Evolutionary conservation across 345 rosid genomes (phyloP), one percentile per base, ranked within the genome.

Genomic region (Lepidium didymum): DNA sequence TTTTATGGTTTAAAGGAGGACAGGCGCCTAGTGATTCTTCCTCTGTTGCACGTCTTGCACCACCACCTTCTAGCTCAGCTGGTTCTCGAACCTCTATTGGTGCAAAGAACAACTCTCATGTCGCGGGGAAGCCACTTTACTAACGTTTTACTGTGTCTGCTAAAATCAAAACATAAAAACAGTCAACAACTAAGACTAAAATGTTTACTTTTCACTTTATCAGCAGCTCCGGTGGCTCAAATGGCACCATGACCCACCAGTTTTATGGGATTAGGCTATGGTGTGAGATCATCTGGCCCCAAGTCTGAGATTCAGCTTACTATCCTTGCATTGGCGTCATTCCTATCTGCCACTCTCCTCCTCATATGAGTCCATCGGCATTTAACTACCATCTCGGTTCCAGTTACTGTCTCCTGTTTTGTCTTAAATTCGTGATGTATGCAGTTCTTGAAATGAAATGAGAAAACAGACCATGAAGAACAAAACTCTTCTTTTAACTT

Each of bases 191-290:
- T 46, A n/a, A n/a, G n/a, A n/a, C n/a, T n/a, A 33, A 23, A 29
- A 29, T 29, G 12, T 23, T 46, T 34, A 35, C 57, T 56, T 56
- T 69, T 50, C 35, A 37, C 64, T 68, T n/a, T 11, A 12, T 31
- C 76, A 85, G 90, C 85, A 8, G 67, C 90, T 59, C 84, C 87
- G 12, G 55, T 73, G 71, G 62, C 74, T 70, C 80, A 75, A 57
- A 77, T 67, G 55, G 71, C 85, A 44, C 80, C 88, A 34, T 72
- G 83, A 61, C 73, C 82, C 27, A 63, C 82, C n/a, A 66, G 74
- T 66, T 71, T 81, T 25, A 45, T 72, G 77, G 87, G 82, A 31
- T 50, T 79, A 31, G 82, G 83, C 10, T 58, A 73, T 18, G 78
- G 78, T 66, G n/a, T 62, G 37, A 80, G 58, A 34, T 60, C 78